Conservation (phyloP, 352 stramenopile species). For the Globisporangium cylindrosporum region DNA sequence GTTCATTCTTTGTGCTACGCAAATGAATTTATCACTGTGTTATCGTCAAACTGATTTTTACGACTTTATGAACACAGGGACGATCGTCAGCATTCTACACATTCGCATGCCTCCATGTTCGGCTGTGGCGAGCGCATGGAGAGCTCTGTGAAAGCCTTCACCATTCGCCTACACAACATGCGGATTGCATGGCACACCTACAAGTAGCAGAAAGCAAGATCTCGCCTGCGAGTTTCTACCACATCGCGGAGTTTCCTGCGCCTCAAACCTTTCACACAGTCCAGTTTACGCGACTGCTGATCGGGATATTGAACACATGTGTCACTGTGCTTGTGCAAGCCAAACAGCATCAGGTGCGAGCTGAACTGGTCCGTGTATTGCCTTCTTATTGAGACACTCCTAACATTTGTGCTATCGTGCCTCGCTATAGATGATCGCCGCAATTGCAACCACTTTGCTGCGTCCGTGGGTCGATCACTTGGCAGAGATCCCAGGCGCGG, state of each 20-base stretch:
- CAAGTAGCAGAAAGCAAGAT: conserved; percentile 12
- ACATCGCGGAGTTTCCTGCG: conserved; percentile 38
- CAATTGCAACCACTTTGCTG: conserved; percentile 24
- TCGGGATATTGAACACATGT: conserved; percentile 42
- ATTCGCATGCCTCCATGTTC: conserved; percentile 45
- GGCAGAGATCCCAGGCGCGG: conserved; percentile 26
- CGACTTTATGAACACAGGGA: conserved; percentile 1
- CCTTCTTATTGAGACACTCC: too few species aligned
- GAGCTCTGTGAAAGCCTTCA: conserved; percentile 22
- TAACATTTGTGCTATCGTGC: background rate
- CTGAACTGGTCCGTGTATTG: too few species aligned
- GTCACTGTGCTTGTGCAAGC: conserved; percentile 29
- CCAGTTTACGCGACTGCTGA: conserved; percentile 48
- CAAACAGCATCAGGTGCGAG: conserved; percentile 33
- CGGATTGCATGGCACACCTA: conserved; percentile 8
- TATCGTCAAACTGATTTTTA: background rate
- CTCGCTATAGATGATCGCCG: conserved; percentile 21
- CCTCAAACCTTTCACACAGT: conserved; percentile 33
- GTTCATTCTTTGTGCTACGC: background rate
- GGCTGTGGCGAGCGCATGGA: conserved; percentile 44
- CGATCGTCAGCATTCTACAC: conserved; percentile 30
- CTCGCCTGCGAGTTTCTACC: conserved; percentile 16
- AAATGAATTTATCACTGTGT: background rate
- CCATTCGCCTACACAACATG: background rate
- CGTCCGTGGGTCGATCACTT: conserved; percentile 60